Conservation (phyloP, 345 rosid genomes). For the Chamaenerion angustifolium region DNA sequence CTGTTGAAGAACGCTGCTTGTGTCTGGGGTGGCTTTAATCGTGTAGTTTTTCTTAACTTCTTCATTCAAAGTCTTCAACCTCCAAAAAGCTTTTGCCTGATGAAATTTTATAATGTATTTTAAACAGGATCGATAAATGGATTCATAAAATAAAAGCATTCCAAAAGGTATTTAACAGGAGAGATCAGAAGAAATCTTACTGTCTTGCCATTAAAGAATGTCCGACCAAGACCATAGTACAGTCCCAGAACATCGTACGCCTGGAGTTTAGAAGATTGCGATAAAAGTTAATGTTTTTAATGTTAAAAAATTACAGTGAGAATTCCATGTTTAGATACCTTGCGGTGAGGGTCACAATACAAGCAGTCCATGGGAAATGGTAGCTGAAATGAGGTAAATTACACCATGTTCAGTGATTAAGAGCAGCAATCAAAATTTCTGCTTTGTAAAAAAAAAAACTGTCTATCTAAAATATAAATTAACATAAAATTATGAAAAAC, state of each 20-base stretch:
- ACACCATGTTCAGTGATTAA: neutral
- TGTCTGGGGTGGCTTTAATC: conserved; percentile 71
- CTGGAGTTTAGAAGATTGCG: conserved; percentile 20
- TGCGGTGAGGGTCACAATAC: conserved; percentile 75
- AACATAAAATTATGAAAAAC: too few relatives aligned
- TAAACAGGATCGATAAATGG: too few relatives aligned
- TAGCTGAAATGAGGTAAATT: conserved; percentile 25
- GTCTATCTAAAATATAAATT: too few relatives aligned
- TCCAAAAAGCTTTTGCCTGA: conserved; percentile 57
- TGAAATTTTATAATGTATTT: neutral
- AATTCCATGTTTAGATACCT: conserved; percentile 26
- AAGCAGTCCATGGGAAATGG: conserved; percentile 82
- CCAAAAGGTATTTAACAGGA: neutral
- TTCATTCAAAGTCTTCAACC: conserved; percentile 32
- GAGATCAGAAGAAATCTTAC: conserved; percentile 20
- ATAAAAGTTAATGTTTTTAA: too few relatives aligned
- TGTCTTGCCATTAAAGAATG: conserved; percentile 74
- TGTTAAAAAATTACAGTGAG: too few relatives aligned
- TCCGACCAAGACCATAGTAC: conserved; percentile 69
- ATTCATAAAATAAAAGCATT: neutral
- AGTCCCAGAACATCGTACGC: conserved; percentile 73
- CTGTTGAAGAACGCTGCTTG: conserved; percentile 79
- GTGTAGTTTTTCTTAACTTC: conserved; percentile 67
- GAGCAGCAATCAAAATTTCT: too few relatives aligned
- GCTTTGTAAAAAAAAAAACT: too few relatives aligned